Evolutionary conservation across 106 monocot species (phyloP), one percentile per base, ranked within the genome.

Genomic region (Dactylorhiza incarnata): DNA sequence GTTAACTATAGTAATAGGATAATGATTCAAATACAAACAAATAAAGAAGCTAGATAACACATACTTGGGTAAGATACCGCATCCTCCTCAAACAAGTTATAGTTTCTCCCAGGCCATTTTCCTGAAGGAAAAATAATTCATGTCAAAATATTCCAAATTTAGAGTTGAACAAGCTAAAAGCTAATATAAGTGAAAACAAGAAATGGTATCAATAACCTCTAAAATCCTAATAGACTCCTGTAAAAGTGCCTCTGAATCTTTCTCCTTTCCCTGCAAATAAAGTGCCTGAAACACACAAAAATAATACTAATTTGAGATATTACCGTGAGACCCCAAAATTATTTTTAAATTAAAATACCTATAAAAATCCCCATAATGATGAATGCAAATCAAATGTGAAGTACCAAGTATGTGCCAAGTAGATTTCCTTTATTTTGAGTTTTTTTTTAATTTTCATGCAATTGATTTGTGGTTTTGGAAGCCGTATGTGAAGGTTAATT

Each of bases 171-270:
- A 3, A 9, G 5, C 50, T 16, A 48, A 50, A 59, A 15, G 5
- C 7, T 44, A 46, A 46, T 69, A 46, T 48, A 74, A 75, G 24
- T 26, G 5, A 73, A 74, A 75, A 74, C 43, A 71, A n/a, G 49
- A 67, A 61, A 76, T 10, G 24, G 1, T 59, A 20, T 9, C 59
- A 72, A 75, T 20, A 78, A 97, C 96, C 97, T 97, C 91, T 19
- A 97, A 72, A 78, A 97, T 94, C 61, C 84, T 94, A 69, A 97
- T 91, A 81, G 97, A 97, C 61, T 97, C 89, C 74, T 66, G 75
- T 76, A 89, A 79, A 76, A 97, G 89, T 73, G 74, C 74, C 75
- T 86, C 87, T 50, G 91, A 74, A 80, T 97, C 94, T 71, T 88
- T 93, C 66, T 84, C 86, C 54, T 93, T 91, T 70, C 91, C 89